Conservation (phyloP, 768 basidiomycete species). For the Xanthoconium purpureum region DNA sequence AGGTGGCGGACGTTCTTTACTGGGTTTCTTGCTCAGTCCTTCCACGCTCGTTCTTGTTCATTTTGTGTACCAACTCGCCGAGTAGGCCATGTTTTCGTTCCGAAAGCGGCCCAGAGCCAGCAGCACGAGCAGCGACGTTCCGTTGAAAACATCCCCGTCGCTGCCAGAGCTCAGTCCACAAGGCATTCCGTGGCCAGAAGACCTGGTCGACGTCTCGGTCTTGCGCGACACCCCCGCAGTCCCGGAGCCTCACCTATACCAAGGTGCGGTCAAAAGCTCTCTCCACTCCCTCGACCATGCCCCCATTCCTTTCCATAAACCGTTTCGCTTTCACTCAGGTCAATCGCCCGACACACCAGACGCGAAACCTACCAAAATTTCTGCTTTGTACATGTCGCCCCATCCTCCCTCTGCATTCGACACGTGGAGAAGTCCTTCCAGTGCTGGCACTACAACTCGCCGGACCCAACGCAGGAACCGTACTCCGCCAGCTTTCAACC, state of each 20-base stretch:
- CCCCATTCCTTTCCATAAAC: slow-evolving; percentile 80
- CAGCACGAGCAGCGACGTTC: slow-evolving; percentile 37
- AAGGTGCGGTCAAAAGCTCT: slow-evolving; percentile 73
- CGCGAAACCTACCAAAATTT: slow-evolving; percentile 51
- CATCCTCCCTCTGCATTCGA: slow-evolving; percentile 63
- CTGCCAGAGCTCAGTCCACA: slow-evolving; percentile 73
- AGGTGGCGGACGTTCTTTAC: slow-evolving; percentile 26
- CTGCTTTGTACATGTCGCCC: slow-evolving; percentile 63
- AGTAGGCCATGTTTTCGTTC: slow-evolving; percentile 63
- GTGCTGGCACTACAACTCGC: slow-evolving; percentile 40
- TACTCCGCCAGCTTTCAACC: slow-evolving; percentile 75
- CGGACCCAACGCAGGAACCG: slow-evolving; percentile 64
- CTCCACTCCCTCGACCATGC: slow-evolving; percentile 49
- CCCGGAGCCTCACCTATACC: slow-evolving; percentile 38
- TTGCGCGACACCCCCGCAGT: slow-evolving; percentile 45
- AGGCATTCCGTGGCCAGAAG: slow-evolving; percentile 82
- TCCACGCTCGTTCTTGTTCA: slow-evolving; percentile 22
- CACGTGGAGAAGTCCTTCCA: slow-evolving; percentile 42
- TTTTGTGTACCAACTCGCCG: slow-evolving; percentile 20
- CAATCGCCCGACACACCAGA: slow-evolving; percentile 24
- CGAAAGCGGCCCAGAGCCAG: slow-evolving; percentile 59
- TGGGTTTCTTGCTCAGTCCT: slow-evolving; percentile 22
- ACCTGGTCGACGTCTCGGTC: slow-evolving; percentile 70
- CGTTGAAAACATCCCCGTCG: slow-evolving; percentile 73
- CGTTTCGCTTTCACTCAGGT: slow-evolving; percentile 56